A percentile compares a stretch with the other conserved stretches of the same genome.
Evolutionary conservation across 2,329 filamentous ascomycete species (phyloP).

Genomic region (Aspergillus luchuensis): DNA sequence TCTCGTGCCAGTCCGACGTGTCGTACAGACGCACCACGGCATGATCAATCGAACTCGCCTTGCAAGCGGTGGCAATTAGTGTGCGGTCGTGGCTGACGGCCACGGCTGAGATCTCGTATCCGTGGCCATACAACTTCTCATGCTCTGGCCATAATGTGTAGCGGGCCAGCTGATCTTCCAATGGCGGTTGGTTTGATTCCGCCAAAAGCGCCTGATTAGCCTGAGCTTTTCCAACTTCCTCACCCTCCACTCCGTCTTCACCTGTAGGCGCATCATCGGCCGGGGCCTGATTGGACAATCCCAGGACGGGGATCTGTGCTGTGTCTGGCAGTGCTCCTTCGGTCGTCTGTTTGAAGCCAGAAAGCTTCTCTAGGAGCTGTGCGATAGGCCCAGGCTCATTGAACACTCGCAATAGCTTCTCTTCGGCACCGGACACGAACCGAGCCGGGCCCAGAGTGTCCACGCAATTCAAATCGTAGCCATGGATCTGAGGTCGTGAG

Average conservation of each 20-base stretch:
- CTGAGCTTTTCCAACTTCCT: slow-evolving; percentile 21
- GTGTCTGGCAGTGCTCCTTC: slow-evolving; percentile 69
- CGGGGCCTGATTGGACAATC: slow-evolving; percentile 93
- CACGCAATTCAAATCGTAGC: slow-evolving; percentile 96
- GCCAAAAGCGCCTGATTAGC: slow-evolving; percentile 40
- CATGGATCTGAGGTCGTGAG: slow-evolving; percentile 92
- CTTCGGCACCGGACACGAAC: slow-evolving; percentile 93
- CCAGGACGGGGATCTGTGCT: slow-evolving; percentile 91
- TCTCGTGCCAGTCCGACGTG: slow-evolving; percentile 81
- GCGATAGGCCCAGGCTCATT: slow-evolving; percentile 84
- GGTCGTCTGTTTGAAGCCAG: slow-evolving; percentile 55
- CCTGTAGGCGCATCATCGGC: slow-evolving; percentile 45
- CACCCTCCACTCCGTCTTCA: slow-evolving; percentile 47
- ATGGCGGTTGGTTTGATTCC: slow-evolving; percentile 71
- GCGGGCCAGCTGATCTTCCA: slow-evolving; percentile 85
- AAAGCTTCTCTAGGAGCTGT: slow-evolving; percentile 68
- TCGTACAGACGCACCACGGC: slow-evolving; percentile 92
- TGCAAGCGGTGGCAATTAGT: slow-evolving; percentile 87
- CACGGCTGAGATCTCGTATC: slow-evolving; percentile 91
- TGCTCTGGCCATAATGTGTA: slow-evolving; percentile 94
- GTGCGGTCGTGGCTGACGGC: slow-evolving; percentile 73
- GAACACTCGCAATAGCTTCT: slow-evolving; percentile 97
- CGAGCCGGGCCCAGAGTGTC: slow-evolving; percentile 70
- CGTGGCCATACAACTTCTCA: slow-evolving; percentile 97
- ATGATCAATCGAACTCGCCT: slow-evolving; percentile 88